A percentile compares a stretch with the other conserved stretches of the same genome.
These are phyloP conservation scores for Psilocybe subaeruginosa DNA, from an alignment of 768 basidiomycete genomes.

Conservation along the genomic window DNA sequence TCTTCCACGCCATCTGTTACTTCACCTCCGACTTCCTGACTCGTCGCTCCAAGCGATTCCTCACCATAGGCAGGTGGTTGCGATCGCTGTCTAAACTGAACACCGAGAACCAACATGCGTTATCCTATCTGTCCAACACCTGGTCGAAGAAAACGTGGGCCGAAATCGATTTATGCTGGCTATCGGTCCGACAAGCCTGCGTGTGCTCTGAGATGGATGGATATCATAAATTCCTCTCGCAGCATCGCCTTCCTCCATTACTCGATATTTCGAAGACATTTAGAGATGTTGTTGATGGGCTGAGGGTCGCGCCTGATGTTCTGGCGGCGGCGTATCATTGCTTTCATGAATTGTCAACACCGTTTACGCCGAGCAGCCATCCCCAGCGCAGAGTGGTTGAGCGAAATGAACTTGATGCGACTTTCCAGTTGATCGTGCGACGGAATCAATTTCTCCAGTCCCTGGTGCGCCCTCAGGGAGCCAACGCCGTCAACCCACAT, in stretches of 20 bases:
- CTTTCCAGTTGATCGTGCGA: not conserved
- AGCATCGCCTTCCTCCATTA: not conserved
- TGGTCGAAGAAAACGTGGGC: conserved; percentile 3
- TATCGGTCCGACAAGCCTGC: conserved; percentile 1
- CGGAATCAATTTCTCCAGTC: not conserved
- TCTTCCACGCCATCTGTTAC: not conserved
- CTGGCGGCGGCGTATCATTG: not conserved
- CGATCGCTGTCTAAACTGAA: not conserved
- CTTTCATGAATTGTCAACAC: not conserved
- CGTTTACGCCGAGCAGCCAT: not conserved
- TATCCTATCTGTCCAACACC: not conserved
- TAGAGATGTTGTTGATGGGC: not conserved
- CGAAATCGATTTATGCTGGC: not conserved
- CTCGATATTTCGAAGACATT: not conserved
- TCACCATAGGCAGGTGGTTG: not conserved
- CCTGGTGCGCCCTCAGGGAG: not conserved
- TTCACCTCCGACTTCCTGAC: not conserved
- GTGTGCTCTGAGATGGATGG: not conserved
- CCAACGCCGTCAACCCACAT: not conserved
- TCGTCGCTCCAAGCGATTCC: not conserved
- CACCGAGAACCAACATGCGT: not conserved
- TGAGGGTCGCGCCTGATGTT: not conserved
- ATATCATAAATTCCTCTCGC: not conserved
- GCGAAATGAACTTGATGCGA: not conserved
- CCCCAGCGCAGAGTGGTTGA: not conserved